phyloP scores from a whole-genome alignment of 179 eudicot species.

The Gypsophila paniculata region DNA sequence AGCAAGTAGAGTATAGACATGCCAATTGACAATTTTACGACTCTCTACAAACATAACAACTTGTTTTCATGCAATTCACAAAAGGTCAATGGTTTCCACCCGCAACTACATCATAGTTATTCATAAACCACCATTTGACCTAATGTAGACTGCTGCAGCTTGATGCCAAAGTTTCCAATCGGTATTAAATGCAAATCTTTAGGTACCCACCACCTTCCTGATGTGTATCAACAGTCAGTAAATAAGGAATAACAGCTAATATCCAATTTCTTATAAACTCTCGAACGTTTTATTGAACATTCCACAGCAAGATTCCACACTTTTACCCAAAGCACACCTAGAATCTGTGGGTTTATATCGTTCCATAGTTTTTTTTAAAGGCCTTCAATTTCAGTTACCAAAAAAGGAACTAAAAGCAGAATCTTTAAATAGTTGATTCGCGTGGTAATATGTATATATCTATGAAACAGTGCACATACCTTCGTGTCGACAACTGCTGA shows the following conservation, averaged over 20 bases:
- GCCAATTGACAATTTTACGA: background rate
- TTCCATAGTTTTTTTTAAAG: background rate
- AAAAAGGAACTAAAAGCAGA: background rate
- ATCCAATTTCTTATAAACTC: background rate
- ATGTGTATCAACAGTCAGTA: too few relatives aligned
- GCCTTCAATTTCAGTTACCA: too few relatives aligned
- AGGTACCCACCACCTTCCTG: background rate
- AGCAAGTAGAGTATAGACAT: background rate
- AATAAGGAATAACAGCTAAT: background rate
- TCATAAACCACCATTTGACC: background rate
- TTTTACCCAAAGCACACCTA: background rate
- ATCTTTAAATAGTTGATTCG: background rate
- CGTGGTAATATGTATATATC: background rate
- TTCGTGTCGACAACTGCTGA: slow-evolving; percentile 42
- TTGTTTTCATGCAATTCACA: background rate
- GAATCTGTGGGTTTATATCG: background rate
- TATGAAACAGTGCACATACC: slow-evolving; percentile 32
- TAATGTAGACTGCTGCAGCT: background rate
- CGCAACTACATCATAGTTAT: background rate
- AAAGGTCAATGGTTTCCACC: background rate
- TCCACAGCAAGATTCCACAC: background rate
- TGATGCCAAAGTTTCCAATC: background rate
- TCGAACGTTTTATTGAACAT: background rate
- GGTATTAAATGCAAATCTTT: background rate
- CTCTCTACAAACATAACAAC: background rate